phyloP scores from a whole-genome alignment of 2,329 filamentous ascomycete species.

The Alternaria sp. region DNA sequence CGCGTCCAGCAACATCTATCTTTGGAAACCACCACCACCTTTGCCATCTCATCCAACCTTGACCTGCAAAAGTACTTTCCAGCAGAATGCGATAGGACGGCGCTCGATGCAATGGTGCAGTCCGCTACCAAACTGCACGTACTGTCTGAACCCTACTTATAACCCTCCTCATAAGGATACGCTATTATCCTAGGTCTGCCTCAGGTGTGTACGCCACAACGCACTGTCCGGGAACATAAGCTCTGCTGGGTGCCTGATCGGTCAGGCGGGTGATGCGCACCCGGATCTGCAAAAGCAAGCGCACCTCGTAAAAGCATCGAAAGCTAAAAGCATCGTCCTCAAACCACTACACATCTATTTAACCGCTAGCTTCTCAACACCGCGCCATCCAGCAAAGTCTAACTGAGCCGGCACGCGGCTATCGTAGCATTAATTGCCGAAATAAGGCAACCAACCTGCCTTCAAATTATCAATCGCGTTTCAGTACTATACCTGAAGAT shows the following conservation, averaged over 20 bases:
- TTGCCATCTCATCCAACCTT: neutral
- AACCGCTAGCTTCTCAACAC: neutral
- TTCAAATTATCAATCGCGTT: neutral
- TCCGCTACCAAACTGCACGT: neutral
- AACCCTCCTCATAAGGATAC: neutral
- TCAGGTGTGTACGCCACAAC: neutral
- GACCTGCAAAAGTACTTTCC: neutral
- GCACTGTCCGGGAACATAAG: neutral
- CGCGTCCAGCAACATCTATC: neutral
- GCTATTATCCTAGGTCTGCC: neutral
- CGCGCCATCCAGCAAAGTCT: neutral
- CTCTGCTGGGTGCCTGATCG: neutral
- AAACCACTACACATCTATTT: constrained; percentile 1
- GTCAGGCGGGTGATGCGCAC: neutral
- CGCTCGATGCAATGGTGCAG: neutral
- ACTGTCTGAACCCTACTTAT: neutral
- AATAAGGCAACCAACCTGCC: neutral
- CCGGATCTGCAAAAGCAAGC: constrained; percentile 2
- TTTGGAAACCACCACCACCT: neutral
- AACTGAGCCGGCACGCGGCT: neutral
- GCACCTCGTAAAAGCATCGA: neutral
- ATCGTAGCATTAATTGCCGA: neutral
- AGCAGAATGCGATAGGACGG: neutral
- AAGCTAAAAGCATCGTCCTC: constrained; percentile 2
- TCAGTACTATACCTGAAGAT: neutral